phyloP scores from a whole-genome alignment of 352 stramenopile genomes.

The Phytopythium chamaehyphon region DNA sequence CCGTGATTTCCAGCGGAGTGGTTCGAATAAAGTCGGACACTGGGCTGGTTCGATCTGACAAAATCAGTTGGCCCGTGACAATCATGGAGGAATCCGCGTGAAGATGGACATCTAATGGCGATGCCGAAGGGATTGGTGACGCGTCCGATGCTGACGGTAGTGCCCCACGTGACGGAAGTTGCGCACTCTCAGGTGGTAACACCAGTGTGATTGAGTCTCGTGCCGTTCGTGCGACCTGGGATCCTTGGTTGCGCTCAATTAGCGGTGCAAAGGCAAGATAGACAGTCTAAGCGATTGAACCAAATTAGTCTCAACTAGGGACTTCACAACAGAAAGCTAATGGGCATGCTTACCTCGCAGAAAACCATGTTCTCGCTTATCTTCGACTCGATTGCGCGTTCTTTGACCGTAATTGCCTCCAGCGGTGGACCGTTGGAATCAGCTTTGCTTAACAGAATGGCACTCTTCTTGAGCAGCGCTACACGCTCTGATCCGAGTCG shows the following conservation, averaged over 20 bases:
- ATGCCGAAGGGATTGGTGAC: background rate
- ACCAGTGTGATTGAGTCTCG: background rate
- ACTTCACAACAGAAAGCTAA: background rate
- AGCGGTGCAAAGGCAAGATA: conserved; percentile 10
- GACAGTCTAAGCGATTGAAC: conserved; percentile 8
- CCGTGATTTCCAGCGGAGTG: too few species aligned
- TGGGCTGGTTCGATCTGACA: background rate
- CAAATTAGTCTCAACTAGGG: background rate
- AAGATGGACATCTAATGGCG: conserved; percentile 1
- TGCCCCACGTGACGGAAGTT: background rate
- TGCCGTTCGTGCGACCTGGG: background rate
- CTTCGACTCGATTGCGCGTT: conserved; percentile 22
- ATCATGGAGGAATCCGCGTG: background rate
- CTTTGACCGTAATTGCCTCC: conserved; percentile 4
- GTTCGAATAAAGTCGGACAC: background rate
- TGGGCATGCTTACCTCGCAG: conserved; percentile 25
- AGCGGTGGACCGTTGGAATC: conserved; percentile 2
- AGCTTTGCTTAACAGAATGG: background rate
- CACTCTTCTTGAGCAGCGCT: conserved; percentile 2
- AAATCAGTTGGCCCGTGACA: background rate
- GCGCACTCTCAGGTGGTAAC: background rate
- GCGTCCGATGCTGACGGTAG: background rate
- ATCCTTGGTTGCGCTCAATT: conserved; percentile 7
- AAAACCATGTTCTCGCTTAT: conserved; percentile 37
- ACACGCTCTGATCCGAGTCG: conserved; percentile 25